phyloP scores from a whole-genome alignment of 768 basidiomycete species.

The Lyophyllum atratum region DNA sequence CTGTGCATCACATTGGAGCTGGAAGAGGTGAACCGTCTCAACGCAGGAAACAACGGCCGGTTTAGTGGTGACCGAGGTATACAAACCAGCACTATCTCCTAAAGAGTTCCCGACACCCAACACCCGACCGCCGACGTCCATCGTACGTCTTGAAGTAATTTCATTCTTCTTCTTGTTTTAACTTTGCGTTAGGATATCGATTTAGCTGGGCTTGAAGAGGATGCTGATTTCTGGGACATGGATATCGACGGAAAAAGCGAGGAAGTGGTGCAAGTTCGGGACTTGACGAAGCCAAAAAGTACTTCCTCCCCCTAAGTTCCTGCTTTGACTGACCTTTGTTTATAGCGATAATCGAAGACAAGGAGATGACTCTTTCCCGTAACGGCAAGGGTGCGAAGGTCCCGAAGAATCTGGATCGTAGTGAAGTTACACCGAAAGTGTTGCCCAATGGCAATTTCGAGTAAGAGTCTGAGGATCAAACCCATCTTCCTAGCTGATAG shows the following conservation, averaged over 20 bases:
- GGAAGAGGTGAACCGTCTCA: not conserved
- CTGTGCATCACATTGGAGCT: not conserved
- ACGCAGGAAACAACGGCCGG: constrained; percentile 77
- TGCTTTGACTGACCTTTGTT: not conserved
- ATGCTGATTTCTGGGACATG: constrained; percentile 70
- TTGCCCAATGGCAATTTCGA: constrained; percentile 66
- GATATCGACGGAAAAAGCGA: constrained; percentile 41
- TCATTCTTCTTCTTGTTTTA: not conserved
- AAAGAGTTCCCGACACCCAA: constrained; percentile 65
- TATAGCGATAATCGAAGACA: not conserved
- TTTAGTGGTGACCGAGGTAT: constrained; percentile 48
- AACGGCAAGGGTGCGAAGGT: not conserved
- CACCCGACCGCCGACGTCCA: constrained; percentile 67
- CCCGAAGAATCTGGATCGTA: not conserved
- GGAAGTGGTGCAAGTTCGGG: constrained; percentile 29
- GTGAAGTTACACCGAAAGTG: constrained; percentile 29
- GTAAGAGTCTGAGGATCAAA: constrained; percentile 37
- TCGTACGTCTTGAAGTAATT: constrained; percentile 38
- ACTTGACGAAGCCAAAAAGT: constrained; percentile 35
- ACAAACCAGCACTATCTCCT: constrained; percentile 58
- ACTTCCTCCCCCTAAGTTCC: not conserved
- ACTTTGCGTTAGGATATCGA: constrained; percentile 55
- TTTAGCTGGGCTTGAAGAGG: constrained; percentile 64
- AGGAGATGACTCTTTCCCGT: not conserved
- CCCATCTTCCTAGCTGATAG: not conserved